A percentile compares a stretch with the other conserved stretches of the same genome.
phyloP scores from a whole-genome alignment of 306 rosid species.

The Glycine tomentella region DNA sequence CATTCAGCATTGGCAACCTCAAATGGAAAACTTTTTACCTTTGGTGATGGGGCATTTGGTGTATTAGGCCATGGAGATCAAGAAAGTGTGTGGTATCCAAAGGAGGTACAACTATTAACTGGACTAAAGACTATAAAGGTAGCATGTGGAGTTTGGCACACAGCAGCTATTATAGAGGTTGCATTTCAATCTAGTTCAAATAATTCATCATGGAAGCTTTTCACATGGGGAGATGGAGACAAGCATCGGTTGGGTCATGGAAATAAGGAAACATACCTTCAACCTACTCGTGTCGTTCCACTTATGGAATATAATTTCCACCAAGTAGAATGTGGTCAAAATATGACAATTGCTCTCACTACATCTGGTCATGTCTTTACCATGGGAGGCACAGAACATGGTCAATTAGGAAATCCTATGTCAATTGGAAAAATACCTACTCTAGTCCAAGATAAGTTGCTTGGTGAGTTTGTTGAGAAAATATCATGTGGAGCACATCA shows the following conservation, averaged over 20 bases:
- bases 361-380: constrained; percentile 93
- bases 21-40: constrained; percentile 81
- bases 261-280: constrained; percentile 74
- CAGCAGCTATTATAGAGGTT: constrained; percentile 92
- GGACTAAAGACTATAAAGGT: constrained; percentile 81
- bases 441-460: constrained; percentile 82
- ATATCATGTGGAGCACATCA: constrained; percentile 88
- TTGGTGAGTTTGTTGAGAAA: constrained; percentile 86
- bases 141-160: constrained; percentile 98
- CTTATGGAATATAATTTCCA: constrained; percentile 88
- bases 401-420: constrained; percentile 86
- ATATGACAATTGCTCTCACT: constrained; percentile 83
- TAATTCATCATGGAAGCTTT: constrained; percentile 66
- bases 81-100: constrained; percentile 71
- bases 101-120: constrained; percentile 73
- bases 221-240: constrained; percentile 98
- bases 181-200: constrained; percentile 61
- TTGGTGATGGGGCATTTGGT: constrained; percentile 61
- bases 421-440: constrained; percentile 77
- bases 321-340: constrained; percentile 83
- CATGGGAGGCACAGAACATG: constrained; percentile 77
- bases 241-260: constrained; percentile 87
- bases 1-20: constrained; percentile 91
- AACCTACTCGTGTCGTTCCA: constrained; percentile 80
- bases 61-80: constrained; percentile 94